Conservation (phyloP, 2,329 filamentous ascomycete genomes). For the Alternaria sp. region DNA sequence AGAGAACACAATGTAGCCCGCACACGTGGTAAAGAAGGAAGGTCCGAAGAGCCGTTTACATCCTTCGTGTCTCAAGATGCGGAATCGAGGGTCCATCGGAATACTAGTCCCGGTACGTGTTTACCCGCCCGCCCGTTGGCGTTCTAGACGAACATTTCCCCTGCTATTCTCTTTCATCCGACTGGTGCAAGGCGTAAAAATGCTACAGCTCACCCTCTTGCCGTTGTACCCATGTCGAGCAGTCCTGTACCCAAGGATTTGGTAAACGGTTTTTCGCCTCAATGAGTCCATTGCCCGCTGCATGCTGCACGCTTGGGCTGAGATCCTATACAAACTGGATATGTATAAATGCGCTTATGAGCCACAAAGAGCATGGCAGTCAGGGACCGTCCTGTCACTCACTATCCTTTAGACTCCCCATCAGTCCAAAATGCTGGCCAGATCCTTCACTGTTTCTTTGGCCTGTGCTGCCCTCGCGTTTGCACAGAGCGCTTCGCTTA, state of each 20-base stretch:
- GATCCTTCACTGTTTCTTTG: conserved; percentile 21
- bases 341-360: not conserved
- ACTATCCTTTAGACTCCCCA: not conserved
- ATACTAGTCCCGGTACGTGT: not conserved
- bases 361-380: not conserved
- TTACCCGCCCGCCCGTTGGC: not conserved
- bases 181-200: not conserved
- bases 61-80: not conserved
- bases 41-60: not conserved
- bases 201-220: not conserved
- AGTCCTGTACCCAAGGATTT: not conserved
- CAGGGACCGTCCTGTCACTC: not conserved
- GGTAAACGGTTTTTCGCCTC: not conserved
- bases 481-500: conserved; percentile 31
- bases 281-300: not conserved
- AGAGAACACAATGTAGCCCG: not conserved
- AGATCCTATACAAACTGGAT: not conserved
- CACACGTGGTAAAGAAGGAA: not conserved
- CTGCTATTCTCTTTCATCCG: not conserved
- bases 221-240: not conserved
- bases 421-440: conserved; percentile 28
- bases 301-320: not conserved
- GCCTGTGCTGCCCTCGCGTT: conserved; percentile 23
- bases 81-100: not conserved
- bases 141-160: not conserved